Evolutionary conservation across 1,284 basidiomycete genomes (phyloP).

Genomic region (Sporisorium sorghi): DNA sequence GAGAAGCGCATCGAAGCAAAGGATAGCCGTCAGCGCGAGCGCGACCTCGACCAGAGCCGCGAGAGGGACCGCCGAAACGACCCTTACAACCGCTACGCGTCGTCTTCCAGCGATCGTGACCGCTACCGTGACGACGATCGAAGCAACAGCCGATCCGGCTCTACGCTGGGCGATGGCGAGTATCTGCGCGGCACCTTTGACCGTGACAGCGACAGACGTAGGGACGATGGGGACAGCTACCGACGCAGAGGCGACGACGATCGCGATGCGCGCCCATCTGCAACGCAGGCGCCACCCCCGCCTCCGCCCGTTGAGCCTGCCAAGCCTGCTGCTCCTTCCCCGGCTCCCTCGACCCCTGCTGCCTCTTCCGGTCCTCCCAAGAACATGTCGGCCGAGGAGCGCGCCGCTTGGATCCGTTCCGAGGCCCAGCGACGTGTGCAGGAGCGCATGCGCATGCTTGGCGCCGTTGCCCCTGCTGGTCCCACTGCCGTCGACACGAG

Average conservation of each 20-base stretch:
- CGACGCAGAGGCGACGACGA: slow-evolving; percentile 35
- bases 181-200: slow-evolving; percentile 59
- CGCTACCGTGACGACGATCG: slow-evolving; percentile 27
- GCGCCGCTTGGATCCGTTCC: slow-evolving; percentile 81
- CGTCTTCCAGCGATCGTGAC: slow-evolving; percentile 39
- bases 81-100: slow-evolving; percentile 70
- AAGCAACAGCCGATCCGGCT: slow-evolving; percentile 25
- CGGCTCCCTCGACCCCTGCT: slow-evolving; percentile 72
- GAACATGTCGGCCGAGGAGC: slow-evolving; percentile 87
- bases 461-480: slow-evolving; percentile 74
- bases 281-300: slow-evolving; percentile 68
- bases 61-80: slow-evolving; percentile 87
- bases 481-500: slow-evolving; percentile 54
- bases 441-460: slow-evolving; percentile 87
- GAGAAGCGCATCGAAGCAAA: slow-evolving; percentile 85
- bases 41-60: slow-evolving; percentile 71
- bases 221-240: slow-evolving; percentile 33
- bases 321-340: slow-evolving; percentile 59
- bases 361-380: slow-evolving; percentile 74
- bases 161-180: slow-evolving; percentile 49
- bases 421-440: slow-evolving; percentile 87
- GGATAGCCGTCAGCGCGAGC: slow-evolving; percentile 81
- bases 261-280: slow-evolving; percentile 68
- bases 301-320: slow-evolving; percentile 61
- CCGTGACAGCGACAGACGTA: slow-evolving; percentile 61